Evolutionary conservation across 331 rosid genomes (phyloP).

Genomic region (Cydonia oblonga): DNA sequence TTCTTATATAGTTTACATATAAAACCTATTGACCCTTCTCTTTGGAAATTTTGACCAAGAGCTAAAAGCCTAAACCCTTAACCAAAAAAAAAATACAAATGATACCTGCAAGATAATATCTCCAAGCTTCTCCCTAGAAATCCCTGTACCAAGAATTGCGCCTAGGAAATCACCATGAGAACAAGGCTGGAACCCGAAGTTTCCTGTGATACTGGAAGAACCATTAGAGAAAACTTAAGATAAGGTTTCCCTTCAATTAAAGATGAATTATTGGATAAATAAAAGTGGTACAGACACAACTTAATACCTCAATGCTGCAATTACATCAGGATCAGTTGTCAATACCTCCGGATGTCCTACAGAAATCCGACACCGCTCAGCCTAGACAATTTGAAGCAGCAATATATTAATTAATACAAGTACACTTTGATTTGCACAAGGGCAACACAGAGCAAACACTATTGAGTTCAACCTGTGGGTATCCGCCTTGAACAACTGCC

Average conservation of each 20-base stretch:
- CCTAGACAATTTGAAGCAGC: conserved; percentile 34
- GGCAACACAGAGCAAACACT: neutral
- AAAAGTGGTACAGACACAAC: neutral
- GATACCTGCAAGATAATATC: conserved; percentile 77
- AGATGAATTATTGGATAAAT: neutral
- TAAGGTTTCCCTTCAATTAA: neutral
- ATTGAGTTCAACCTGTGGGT: conserved; percentile 57
- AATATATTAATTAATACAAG: neutral
- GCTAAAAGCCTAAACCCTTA: neutral
- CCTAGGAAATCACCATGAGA: conserved; percentile 96
- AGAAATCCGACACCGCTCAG: conserved; percentile 88
- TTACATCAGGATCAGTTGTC: conserved; percentile 70
- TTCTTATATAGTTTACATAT: neutral
- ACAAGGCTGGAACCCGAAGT: conserved; percentile 69
- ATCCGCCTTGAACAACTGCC: conserved; percentile 83
- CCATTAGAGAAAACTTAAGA: conserved; percentile 3
- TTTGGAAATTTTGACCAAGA: neutral
- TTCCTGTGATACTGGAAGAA: conserved; percentile 65
- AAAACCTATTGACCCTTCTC: neutral
- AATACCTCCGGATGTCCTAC: conserved; percentile 30
- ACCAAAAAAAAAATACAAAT: neutral
- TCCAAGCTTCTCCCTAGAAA: conserved; percentile 73
- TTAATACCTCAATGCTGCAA: conserved; percentile 49
- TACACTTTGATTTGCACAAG: neutral
- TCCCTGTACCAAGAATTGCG: conserved; percentile 78